Evolutionary conservation across 2,329 filamentous ascomycete species (phyloP), one percentile per base, ranked within the genome.

Genomic region (Nemania sp.): DNA sequence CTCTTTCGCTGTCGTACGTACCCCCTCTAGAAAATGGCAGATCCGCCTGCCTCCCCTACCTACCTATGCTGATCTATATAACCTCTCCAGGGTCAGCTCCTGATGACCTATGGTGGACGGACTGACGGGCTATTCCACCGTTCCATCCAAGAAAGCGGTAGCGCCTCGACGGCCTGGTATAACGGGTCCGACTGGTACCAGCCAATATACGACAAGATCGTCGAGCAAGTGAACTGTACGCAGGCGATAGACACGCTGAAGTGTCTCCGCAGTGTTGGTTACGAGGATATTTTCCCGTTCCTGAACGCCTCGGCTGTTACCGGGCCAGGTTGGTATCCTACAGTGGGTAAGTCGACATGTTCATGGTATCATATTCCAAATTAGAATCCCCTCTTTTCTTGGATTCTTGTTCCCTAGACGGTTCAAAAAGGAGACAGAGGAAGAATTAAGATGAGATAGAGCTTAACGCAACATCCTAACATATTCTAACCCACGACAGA

Each of bases 221-320:
- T 83, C 15, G 71, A 77, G 2, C 80, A 82, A 54, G 82, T 83
- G 0, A 84, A 84, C 55, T 90, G 88, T 75, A 79, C 78, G 15
- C 76, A 82, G 29, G 79, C 77, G 10, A 77, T 77, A 10, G 83
- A 86, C 68, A 82, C 81, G 0, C 72, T 87, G 27, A 78, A 82
- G 38, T 88, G 85, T 71, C 79, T 90, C 35, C 82, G 87, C 6
- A 75, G 77, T 4, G 76, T 86, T 13, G 79, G 83, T 8, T 84
- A 83, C 62, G 79, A 82, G 22, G 76, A 73, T 2, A 76, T 88
- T 7, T 87, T 86, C 68, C 72, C 78, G 1, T 82, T 80, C 26
- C 76, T 87, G 52, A 73, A 74, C 35, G 66, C 74, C 66, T 82
- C 86, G 65, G 72, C 74, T 38, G 45, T 71, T 6, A 51, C 61